A percentile compares a stretch with the other conserved stretches of the same genome.
These are phyloP conservation scores for Dictyophora rubrovolvata DNA, from an alignment of 768 basidiomycete species.

Conservation along the genomic window DNA sequence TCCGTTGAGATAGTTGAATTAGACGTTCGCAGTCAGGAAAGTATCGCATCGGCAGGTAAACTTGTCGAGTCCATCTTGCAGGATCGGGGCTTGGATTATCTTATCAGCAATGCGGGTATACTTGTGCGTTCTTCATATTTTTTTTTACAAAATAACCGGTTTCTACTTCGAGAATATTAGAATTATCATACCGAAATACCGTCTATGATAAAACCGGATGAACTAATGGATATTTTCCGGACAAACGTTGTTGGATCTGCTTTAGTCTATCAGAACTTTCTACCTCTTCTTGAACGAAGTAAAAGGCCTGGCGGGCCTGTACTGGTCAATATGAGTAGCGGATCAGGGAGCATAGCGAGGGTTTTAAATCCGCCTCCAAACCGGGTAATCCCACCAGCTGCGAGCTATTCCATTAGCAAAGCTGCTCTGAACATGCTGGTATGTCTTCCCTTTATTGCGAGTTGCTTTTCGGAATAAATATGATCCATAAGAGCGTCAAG, in stretches of 20 bases:
- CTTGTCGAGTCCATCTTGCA: constrained; percentile 19
- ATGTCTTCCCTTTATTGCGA: constrained; percentile 4
- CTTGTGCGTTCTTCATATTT: constrained; percentile 16
- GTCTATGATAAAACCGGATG: constrained; percentile 17
- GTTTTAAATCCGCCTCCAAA: not conserved
- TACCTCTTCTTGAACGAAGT: constrained; percentile 23
- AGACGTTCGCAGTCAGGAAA: constrained; percentile 19
- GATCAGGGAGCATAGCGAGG: constrained; percentile 15
- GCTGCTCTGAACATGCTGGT: constrained; percentile 32
- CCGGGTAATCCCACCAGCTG: not conserved
- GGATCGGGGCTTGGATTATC: constrained; percentile 25
- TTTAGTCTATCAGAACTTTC: constrained; percentile 23
- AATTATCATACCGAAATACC: constrained; percentile 6
- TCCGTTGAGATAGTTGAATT: constrained; percentile 24
- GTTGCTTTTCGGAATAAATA: constrained; percentile 8
- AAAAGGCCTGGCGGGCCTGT: constrained; percentile 15
- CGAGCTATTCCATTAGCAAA: constrained; percentile 29
- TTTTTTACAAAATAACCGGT: not conserved
- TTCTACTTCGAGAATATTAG: constrained; percentile 12
- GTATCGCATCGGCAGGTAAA: constrained; percentile 19
- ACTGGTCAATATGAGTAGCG: constrained; percentile 25
- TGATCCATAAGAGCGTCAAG: constrained; percentile 26
- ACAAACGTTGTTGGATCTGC: constrained; percentile 27
- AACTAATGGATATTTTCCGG: constrained; percentile 17
- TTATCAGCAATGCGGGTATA: constrained; percentile 30